Evolutionary conservation across 352 stramenopile species (phyloP), one percentile per base, ranked within the genome.

Genomic region (Phytophthora brassicae): DNA sequence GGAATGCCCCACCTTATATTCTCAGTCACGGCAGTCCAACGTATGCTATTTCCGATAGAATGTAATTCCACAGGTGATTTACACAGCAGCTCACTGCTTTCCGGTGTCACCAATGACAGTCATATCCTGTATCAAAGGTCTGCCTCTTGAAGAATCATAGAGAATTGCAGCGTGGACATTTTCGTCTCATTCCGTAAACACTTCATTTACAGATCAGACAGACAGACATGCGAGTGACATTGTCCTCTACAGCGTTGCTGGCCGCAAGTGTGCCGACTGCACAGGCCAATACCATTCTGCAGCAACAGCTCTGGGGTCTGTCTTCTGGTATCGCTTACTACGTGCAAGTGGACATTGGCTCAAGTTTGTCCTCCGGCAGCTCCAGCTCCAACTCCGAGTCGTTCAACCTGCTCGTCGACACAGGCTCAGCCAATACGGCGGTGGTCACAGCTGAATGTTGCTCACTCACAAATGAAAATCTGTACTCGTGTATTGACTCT

Each of bases 361-460:
- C 69, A 13, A 62, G 67, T n/a, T 11, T 84, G 8, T 81, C 80
- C 50, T 70, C 73, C 28, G 67, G 64, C 8, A 59, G 64, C 26
- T 72, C 64, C 12, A 72, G 43, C 35, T 64, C 61, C 20, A 64
- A 60, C 44, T 68, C 70, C 6, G 78, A 86, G 28, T 63, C 75
- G 14, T 94, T 90, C 49, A 86, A 83, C 48, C 54, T 94, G 31
- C 56, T 94, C 26, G 17, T 94, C 12, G 86, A 94, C 72, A 94
- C 83, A 36, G 83, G 86, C 19, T 92, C 83, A 19, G 80, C 83
- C 33, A 94, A 94, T 66, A 90, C 79, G 26, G 86, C 86, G 4
- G 77, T 92, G 14, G 86, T 89, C 51, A 89, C 86, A 17, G 75
- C 79, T 6, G 74, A 89, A 42, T 94, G 86, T 72, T 94, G 86